Conservation (phyloP, 139 green algal species). For the Chlorella sp. region DNA sequence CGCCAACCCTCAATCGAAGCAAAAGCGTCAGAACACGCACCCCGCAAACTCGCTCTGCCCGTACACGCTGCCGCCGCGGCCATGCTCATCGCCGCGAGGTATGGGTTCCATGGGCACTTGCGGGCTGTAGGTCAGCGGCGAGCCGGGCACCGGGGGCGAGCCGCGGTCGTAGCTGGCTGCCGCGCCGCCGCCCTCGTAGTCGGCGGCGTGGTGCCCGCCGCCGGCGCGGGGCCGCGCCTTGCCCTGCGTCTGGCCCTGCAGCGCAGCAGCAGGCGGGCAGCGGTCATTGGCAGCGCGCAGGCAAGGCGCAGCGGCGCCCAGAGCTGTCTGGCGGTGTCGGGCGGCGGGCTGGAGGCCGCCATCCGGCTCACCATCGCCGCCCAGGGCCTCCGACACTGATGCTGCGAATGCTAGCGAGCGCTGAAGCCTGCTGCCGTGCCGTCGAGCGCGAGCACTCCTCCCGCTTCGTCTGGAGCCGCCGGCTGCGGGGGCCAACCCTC, state of each 20-base stretch:
- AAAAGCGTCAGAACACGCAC: too few relatives aligned
- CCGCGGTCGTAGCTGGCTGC: constrained; percentile 3
- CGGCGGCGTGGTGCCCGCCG: background rate
- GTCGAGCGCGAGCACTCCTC: too few relatives aligned
- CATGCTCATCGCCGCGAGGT: constrained; percentile 11
- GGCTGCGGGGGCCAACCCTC: too few relatives aligned
- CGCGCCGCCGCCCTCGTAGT: background rate
- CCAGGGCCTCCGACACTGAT: background rate
- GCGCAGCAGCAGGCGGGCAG: background rate
- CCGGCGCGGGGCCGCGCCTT: constrained; percentile 10
- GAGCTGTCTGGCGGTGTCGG: too few relatives aligned
- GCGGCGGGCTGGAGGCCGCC: too few relatives aligned
- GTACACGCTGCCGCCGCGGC: constrained; percentile 9
- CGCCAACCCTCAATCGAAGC: too few relatives aligned
- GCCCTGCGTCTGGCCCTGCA: constrained; percentile 53
- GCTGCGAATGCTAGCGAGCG: background rate
- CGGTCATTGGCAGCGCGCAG: background rate
- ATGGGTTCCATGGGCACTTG: constrained; percentile 78
- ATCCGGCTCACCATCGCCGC: background rate
- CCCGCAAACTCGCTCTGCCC: constrained; percentile 76
- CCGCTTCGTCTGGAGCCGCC: too few relatives aligned
- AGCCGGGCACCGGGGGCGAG: constrained; percentile 69
- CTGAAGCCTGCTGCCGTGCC: background rate
- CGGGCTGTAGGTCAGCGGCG: constrained; percentile 88
- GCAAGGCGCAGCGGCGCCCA: too few relatives aligned